phyloP scores from a whole-genome alignment of 352 stramenopile species.

The Peronospora belbahrii region DNA sequence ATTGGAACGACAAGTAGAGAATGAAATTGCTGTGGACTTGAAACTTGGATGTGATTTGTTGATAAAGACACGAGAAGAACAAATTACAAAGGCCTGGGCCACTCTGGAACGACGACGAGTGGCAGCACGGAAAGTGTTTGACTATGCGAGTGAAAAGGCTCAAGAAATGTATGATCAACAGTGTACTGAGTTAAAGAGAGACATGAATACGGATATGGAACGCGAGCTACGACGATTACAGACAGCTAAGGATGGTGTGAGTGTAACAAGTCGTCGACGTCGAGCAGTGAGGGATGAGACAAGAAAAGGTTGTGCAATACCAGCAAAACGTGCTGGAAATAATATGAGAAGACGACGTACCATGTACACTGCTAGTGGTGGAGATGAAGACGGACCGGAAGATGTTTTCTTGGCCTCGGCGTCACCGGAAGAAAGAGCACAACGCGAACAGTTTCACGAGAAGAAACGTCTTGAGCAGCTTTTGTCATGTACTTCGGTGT shows the following conservation, averaged over 20 bases:
- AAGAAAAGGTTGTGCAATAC: conserved; percentile 5
- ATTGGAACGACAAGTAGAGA: conserved; percentile 23
- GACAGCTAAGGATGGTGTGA: conserved; percentile 53
- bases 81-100: conserved; percentile 23
- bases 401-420: conserved; percentile 21
- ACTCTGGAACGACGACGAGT: conserved; percentile 23
- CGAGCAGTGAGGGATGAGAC: conserved; percentile 23
- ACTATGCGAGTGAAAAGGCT: conserved; percentile 37
- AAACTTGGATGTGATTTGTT: conserved; percentile 29
- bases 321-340: conserved; percentile 12
- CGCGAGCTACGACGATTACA: conserved; percentile 48
- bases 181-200: conserved; percentile 40
- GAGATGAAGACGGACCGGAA: conserved; percentile 15
- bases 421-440: conserved; percentile 23
- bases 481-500: conserved; percentile 42
- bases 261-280: conserved; percentile 53
- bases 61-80: conserved; percentile 7
- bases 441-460: conserved; percentile 37
- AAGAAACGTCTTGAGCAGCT: conserved; percentile 50
- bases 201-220: conserved; percentile 43
- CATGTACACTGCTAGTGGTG: conserved; percentile 16
- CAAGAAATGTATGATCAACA: conserved; percentile 30
- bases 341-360: conserved; percentile 12
- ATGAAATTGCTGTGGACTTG: conserved; percentile 31
- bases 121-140: conserved; percentile 26